phyloP scores from a whole-genome alignment of 352 stramenopile genomes.

The Globisporangium paroecandrum region DNA sequence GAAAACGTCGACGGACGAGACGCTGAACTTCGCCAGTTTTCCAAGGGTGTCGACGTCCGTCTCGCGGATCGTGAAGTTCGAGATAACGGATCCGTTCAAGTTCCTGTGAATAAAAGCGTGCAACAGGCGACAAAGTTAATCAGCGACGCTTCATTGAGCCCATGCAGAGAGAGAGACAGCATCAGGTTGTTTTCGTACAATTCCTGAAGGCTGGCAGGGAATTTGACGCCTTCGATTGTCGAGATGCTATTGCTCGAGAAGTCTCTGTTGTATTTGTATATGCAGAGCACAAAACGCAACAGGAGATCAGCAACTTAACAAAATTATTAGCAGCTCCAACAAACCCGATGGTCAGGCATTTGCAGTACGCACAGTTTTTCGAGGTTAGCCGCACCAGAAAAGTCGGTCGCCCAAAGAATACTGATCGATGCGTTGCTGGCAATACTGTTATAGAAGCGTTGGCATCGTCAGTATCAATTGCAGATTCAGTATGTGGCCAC shows the following conservation, averaged over 20 bases:
- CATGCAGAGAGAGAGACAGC: too few relatives aligned
- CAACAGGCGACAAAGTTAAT: not conserved
- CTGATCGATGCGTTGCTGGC: not conserved
- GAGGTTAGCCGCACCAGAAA: not conserved
- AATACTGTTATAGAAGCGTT: too few relatives aligned
- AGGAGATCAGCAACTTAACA: too few relatives aligned
- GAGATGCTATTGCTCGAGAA: constrained; percentile 15
- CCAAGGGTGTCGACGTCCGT: constrained; percentile 6
- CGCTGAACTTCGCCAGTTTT: not conserved
- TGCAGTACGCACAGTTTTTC: constrained; percentile 5
- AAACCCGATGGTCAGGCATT: too few relatives aligned
- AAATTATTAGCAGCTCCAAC: too few relatives aligned
- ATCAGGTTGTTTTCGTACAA: not conserved
- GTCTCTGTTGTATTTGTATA: constrained; percentile 5
- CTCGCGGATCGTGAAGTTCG: constrained; percentile 15
- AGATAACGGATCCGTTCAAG: constrained; percentile 8
- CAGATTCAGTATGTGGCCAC: not conserved
- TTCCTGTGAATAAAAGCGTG: not conserved
- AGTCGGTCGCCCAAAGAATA: constrained; percentile 13
- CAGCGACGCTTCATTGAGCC: not conserved
- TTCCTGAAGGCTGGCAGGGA: constrained; percentile 4
- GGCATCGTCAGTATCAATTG: too few relatives aligned
- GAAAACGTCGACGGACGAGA: not conserved
- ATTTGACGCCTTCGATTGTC: constrained; percentile 19
- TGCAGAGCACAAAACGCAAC: too few relatives aligned